Conservation (phyloP, 1,284 basidiomycete genomes). For the Ganoderma sinense region DNA sequence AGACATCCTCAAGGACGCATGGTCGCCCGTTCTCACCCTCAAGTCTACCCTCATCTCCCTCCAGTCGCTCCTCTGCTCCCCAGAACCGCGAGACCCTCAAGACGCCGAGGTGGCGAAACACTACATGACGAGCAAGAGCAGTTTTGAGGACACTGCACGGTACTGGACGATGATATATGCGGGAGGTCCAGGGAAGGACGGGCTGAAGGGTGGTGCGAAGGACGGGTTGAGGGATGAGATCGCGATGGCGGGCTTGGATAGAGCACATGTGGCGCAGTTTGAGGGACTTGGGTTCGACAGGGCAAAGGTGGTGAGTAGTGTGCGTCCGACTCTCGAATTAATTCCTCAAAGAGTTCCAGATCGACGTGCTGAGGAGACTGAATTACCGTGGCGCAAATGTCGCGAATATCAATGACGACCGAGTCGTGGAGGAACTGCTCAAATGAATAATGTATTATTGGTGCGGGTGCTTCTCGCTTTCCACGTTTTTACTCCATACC, state of each 20-base stretch:
- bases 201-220: conserved; percentile 32
- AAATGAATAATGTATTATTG: conserved; percentile 40
- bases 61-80: conserved; percentile 94
- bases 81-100: conserved; percentile 97
- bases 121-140: conserved; percentile 86
- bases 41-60: conserved; percentile 97
- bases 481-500: not conserved
- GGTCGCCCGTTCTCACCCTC: conserved; percentile 94
- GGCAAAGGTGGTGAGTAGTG: conserved; percentile 74
- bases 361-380: conserved; percentile 85
- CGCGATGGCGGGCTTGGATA: conserved; percentile 78
- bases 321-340: not conserved
- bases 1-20: conserved; percentile 89
- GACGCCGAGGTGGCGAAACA: conserved; percentile 99
- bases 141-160: conserved; percentile 92
- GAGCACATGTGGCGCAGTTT: conserved; percentile 78
- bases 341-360: conserved; percentile 52
- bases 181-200: conserved; percentile 63
- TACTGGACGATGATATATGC: conserved; percentile 96
- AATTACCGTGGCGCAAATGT: conserved; percentile 90
- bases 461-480: conserved; percentile 7
- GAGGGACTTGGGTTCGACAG: conserved; percentile 77
- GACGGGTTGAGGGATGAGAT: conserved; percentile 57
- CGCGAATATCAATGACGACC: conserved; percentile 65
- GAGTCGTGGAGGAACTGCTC: conserved; percentile 65